A percentile compares a stretch with the other conserved stretches of the same genome.
Evolutionary conservation across 2,329 filamentous ascomycete species (phyloP).

Genomic region (Talaromyces rugulosus): DNA sequence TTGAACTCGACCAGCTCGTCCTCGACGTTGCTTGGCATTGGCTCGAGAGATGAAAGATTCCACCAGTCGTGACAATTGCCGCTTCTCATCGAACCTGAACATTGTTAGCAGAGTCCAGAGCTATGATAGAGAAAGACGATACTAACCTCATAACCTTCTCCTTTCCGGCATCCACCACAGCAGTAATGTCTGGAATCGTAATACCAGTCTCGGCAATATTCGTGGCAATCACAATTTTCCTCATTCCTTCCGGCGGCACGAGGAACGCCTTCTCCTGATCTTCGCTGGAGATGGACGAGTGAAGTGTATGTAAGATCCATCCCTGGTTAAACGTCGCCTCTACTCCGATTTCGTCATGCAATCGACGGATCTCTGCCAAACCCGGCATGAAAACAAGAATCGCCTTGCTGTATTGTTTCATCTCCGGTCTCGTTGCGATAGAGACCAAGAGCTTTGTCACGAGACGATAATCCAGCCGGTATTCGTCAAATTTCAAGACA

Average conservation of each 20-base stretch:
- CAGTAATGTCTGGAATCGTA: slow-evolving; percentile 96
- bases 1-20: slow-evolving; percentile 91
- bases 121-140: slow-evolving; percentile 10
- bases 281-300: slow-evolving; percentile 92
- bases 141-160: slow-evolving; percentile 80
- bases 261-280: slow-evolving; percentile 93
- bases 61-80: slow-evolving; percentile 83
- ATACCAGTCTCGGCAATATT: slow-evolving; percentile 99
- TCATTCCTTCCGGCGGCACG: slow-evolving; percentile 71
- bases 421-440: slow-evolving; percentile 66
- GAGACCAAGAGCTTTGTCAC: slow-evolving; percentile 72
- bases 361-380: slow-evolving; percentile 82
- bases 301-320: slow-evolving; percentile 85
- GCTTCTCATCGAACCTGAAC: slow-evolving; percentile 77
- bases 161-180: slow-evolving; percentile 93
- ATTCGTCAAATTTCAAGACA: slow-evolving; percentile 78
- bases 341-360: slow-evolving; percentile 80
- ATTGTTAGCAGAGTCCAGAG: slow-evolving; percentile 11
- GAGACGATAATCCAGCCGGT: slow-evolving; percentile 83
- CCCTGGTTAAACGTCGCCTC: slow-evolving; percentile 69
- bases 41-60: slow-evolving; percentile 94
- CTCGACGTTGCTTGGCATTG: slow-evolving; percentile 91
- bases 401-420: slow-evolving; percentile 74
- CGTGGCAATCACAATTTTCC: slow-evolving; percentile 94
- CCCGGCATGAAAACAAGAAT: slow-evolving; percentile 93